Evolutionary conservation across 805 yeast species (phyloP), one percentile per base, ranked within the genome.

Genomic region (Helenozyma baotianmanensis): DNA sequence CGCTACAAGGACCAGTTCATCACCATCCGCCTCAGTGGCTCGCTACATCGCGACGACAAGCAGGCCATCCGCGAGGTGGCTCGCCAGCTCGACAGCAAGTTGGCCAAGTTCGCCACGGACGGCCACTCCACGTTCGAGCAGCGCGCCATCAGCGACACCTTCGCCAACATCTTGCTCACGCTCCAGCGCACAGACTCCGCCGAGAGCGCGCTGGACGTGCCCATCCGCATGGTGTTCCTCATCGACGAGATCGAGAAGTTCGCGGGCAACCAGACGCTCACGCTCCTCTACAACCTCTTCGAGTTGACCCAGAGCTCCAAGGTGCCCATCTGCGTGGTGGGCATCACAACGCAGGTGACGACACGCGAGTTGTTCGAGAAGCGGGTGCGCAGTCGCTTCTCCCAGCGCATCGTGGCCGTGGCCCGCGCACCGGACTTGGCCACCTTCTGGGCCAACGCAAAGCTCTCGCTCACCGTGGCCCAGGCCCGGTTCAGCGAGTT

Each of bases 201-300:
- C 13, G 39, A 40, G 3, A 37, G 40, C 35, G 46, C 61, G 24
- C 15, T 24, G 7, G 32, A 35, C 11, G 36, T 28, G 29, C 34
- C 48, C 7, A 64, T 79, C 15, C 76, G 95, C 0, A 72, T 92
- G 3, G 61, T 92, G 0, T 80, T 92, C 47, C 60, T 87, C 2
- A 74, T 92, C 36, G 97, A 92, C 36, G 95, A 89, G 48, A 74
- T 90, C 36, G 97, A 92, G 34, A 65, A 70, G 23, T 92, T 82
- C 60, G 80, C 95, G 0, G 63, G 66, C 9, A 79, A 75, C 35
- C 68, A 73, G 10, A 80, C 85, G 42, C 98, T 92, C 55, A 83
- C 95, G 0, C 63, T 92, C 31, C 60, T 92, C 4, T 92, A 92
- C 54, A 90, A 89, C 48, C 60, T 92, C 27, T 84, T 92, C 53